A percentile compares a stretch with the other conserved stretches of the same genome.
Evolutionary conservation across 768 basidiomycete species (phyloP).

Genomic region (Ramaria rubella): DNA sequence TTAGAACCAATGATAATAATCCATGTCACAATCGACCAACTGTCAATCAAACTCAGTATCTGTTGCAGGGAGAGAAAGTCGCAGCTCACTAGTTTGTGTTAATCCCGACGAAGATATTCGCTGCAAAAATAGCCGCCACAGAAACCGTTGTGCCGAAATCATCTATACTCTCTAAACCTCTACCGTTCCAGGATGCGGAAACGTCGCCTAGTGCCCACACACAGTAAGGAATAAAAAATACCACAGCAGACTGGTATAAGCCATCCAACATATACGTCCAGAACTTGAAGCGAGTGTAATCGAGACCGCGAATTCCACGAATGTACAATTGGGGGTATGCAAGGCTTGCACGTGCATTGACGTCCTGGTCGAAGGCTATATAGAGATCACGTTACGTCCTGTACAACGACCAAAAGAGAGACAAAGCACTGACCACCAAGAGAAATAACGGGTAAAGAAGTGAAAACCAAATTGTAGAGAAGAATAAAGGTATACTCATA

Average conservation of each 20-base stretch:
- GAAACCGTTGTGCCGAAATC: slow-evolving; percentile 93
- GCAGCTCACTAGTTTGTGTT: slow-evolving; percentile 80
- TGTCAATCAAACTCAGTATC: slow-evolving; percentile 21
- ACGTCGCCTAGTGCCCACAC: slow-evolving; percentile 56
- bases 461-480: slow-evolving; percentile 88
- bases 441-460: slow-evolving; percentile 84
- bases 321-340: slow-evolving; percentile 96
- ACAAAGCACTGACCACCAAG: slow-evolving; percentile 63
- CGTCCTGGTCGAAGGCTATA: slow-evolving; percentile 89
- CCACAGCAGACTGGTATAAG: slow-evolving; percentile 82
- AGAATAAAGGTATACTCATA: slow-evolving; percentile 94
- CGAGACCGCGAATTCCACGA: slow-evolving; percentile 87
- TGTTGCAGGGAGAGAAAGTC: slow-evolving; percentile 15
- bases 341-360: slow-evolving; percentile 81
- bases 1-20: slow-evolving; percentile 73
- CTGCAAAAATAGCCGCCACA: slow-evolving; percentile 79
- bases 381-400: slow-evolving; percentile 7
- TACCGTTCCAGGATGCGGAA: slow-evolving; percentile 71
- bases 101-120: slow-evolving; percentile 85
- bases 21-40: slow-evolving; percentile 86
- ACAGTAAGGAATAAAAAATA: slow-evolving; percentile 81
- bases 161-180: slow-evolving; percentile 66
- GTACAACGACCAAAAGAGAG: background rate
- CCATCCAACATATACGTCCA: slow-evolving; percentile 96
- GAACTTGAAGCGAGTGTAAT: slow-evolving; percentile 88